Percentiles rank a stretch among this genome's conserved stretches.
phyloP scores from a whole-genome alignment of 805 yeast genomes.

The Torulaspora indica region DNA sequence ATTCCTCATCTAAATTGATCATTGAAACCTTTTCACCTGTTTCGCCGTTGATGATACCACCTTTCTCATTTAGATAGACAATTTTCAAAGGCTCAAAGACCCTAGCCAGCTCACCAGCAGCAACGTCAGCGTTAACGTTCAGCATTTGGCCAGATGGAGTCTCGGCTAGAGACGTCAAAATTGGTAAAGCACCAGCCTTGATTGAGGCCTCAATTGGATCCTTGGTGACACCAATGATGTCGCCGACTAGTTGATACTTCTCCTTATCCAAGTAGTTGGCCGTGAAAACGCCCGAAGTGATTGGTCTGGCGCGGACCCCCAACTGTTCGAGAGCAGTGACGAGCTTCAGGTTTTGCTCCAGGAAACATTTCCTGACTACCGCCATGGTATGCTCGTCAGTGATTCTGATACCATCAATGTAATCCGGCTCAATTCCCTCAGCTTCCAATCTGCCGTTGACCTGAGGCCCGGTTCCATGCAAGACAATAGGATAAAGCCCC shows the following conservation, averaged over 20 bases:
- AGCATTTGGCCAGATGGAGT: conserved; percentile 94
- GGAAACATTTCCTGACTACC: conserved; percentile 90
- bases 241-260: conserved; percentile 89
- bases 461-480: conserved; percentile 99
- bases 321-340: conserved; percentile 93
- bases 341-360: conserved; percentile 89
- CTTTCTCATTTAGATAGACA: conserved; percentile 94
- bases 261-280: conserved; percentile 89
- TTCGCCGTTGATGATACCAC: conserved; percentile 90
- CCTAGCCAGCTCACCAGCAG: conserved; percentile 96
- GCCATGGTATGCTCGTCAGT: conserved; percentile 93
- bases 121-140: conserved; percentile 97
- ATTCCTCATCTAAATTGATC: conserved; percentile 94
- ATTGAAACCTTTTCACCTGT: conserved; percentile 85
- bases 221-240: conserved; percentile 79
- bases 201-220: conserved; percentile 90
- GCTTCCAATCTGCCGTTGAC: conserved; percentile 89
- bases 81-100: conserved; percentile 96
- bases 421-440: conserved; percentile 93
- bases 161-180: conserved; percentile 93
- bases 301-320: conserved; percentile 98
- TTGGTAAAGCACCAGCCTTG: conserved; percentile 94
- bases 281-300: conserved; percentile 93
- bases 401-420: conserved; percentile 93
- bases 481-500: conserved; percentile 92